Conservation (phyloP, 345 rosid genomes). For the Populus davidiana region DNA sequence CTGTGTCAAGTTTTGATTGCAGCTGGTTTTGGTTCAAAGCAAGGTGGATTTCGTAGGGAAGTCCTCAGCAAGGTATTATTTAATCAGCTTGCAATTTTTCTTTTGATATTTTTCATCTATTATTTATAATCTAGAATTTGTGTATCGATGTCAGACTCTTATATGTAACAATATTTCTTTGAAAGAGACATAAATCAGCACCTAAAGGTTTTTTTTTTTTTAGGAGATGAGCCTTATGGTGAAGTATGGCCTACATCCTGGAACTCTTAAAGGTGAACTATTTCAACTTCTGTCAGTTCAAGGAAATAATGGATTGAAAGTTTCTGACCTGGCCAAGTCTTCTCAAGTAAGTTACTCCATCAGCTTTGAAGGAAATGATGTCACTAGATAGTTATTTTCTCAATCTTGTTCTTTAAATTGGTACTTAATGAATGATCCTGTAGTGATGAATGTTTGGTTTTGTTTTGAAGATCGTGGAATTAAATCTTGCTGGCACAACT, state of each 20-base stretch:
- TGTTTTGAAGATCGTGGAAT: slow-evolving; percentile 58
- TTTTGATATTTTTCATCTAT: neutral
- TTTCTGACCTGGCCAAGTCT: slow-evolving; percentile 65
- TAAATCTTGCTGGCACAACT: slow-evolving; percentile 49
- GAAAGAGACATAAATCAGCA: neutral
- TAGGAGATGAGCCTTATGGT: slow-evolving; percentile 80
- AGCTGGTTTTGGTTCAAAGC: slow-evolving; percentile 87
- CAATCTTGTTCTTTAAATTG: neutral
- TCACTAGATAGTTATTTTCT: slow-evolving; percentile 2
- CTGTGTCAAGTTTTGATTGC: slow-evolving; percentile 77
- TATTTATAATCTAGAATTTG: neutral
- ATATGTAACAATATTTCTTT: neutral
- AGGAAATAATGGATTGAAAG: slow-evolving; percentile 70
- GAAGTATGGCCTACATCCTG: slow-evolving; percentile 61
- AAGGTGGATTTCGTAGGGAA: slow-evolving; percentile 46
- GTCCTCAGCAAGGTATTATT: slow-evolving; percentile 62
- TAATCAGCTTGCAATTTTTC: neutral
- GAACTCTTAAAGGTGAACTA: slow-evolving; percentile 82
- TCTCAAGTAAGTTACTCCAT: slow-evolving; percentile 45
- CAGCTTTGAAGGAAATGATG: neutral
- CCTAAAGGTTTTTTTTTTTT: slow-evolving; percentile 14
- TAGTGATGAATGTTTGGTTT: slow-evolving; percentile 11
- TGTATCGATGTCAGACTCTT: neutral
- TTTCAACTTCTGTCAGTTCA: slow-evolving; percentile 57
- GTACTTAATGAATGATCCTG: neutral